Percentiles rank a stretch among this genome's conserved stretches.
Evolutionary conservation across 148 eudicot genomes (phyloP).

Genomic region (Polygonum maritimum): DNA sequence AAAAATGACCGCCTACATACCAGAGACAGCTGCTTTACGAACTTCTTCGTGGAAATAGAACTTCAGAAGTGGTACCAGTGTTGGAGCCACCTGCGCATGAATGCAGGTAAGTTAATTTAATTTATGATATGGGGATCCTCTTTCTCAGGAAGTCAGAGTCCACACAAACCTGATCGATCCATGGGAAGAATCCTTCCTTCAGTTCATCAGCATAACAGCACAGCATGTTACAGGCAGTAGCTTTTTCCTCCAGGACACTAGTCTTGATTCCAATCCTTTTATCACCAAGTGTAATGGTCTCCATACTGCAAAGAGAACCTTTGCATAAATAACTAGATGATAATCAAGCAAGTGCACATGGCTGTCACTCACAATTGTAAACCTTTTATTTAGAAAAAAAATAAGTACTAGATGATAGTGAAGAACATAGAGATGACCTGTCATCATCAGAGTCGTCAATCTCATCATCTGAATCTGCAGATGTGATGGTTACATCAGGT

Average conservation of each 20-base stretch:
- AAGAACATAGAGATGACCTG: constrained; percentile 30
- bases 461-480: constrained; percentile 85
- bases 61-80: constrained; percentile 83
- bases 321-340: neutral
- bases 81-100: constrained; percentile 69
- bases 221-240: constrained; percentile 97
- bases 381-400: neutral
- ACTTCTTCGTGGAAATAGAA: constrained; percentile 99
- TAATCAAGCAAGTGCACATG: neutral
- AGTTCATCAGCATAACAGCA: constrained; percentile 98
- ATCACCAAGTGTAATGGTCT: constrained; percentile 95
- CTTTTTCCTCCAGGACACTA: constrained; percentile 96
- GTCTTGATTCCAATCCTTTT: constrained; percentile 97
- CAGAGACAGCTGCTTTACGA: constrained; percentile 92
- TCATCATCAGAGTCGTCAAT: constrained; percentile 97
- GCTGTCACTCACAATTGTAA: neutral
- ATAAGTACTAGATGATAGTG: neutral
- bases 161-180: constrained; percentile 83
- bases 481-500: constrained; percentile 94
- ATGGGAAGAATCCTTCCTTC: constrained; percentile 96
- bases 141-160: neutral
- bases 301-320: constrained; percentile 54
- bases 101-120: neutral
- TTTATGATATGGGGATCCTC: neutral
- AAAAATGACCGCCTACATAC: constrained; percentile 23